phyloP scores from a whole-genome alignment of 805 yeast genomes.

The Debaryomyces prosopidis region DNA sequence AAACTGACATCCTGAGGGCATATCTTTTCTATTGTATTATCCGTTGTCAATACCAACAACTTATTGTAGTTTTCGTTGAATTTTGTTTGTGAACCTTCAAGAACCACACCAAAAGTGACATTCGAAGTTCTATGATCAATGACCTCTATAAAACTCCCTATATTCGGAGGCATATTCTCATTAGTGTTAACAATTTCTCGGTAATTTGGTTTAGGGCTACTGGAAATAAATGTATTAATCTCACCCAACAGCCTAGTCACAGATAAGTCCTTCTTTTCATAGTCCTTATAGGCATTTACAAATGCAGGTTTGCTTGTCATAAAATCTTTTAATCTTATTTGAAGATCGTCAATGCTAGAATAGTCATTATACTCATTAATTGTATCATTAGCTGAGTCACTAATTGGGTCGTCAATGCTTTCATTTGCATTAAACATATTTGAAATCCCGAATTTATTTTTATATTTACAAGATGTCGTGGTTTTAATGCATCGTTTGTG shows the following conservation, averaged over 20 bases:
- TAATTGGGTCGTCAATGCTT: neutral
- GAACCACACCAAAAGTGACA: slow-evolving; percentile 36
- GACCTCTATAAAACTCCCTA: slow-evolving; percentile 44
- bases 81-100: slow-evolving; percentile 27
- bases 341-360: slow-evolving; percentile 5
- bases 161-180: slow-evolving; percentile 15
- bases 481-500: neutral
- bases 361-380: neutral
- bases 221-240: neutral
- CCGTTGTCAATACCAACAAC: slow-evolving; percentile 29
- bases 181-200: slow-evolving; percentile 15
- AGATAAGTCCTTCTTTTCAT: neutral
- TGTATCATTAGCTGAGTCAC: neutral
- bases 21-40: slow-evolving; percentile 29
- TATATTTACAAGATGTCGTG: neutral
- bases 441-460: neutral
- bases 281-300: slow-evolving; percentile 6
- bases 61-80: slow-evolving; percentile 36
- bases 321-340: slow-evolving; percentile 6
- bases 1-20: slow-evolving; percentile 30
- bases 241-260: neutral
- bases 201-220: neutral
- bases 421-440: neutral
- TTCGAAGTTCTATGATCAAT: slow-evolving; percentile 13
- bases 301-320: slow-evolving; percentile 4